Base-by-base conservation (phyloP, 2,329 filamentous ascomycete genomes). In the Talaromyces rugulosus region DNA sequence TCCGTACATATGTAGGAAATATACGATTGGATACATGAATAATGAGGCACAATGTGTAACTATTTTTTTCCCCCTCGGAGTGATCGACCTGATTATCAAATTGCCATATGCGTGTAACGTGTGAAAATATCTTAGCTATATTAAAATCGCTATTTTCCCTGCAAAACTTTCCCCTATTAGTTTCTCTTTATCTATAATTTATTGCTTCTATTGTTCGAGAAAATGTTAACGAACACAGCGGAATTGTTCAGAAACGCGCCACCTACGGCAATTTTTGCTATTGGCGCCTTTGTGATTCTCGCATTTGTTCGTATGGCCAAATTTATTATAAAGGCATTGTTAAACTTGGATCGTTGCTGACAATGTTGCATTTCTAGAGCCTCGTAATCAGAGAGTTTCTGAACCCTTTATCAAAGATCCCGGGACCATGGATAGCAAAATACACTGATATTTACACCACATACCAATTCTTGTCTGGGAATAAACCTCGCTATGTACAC, bases 401-500 rank as follows among this genome's bases (percentile, higher is more conserved):
- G 27, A 59, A 59, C 16, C 47, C 57, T 27, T 40, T 59, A 28
- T 59, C 57, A n/a, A 30, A 23, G 11, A 52, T 52, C 27, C 57
- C 57, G 5, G 57, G 57, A 14, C 57, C 57, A 53, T 42, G 44
- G 47, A 28, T 59, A 36, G 50, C 57, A 34, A 52, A 53, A n/a
- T 59, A 52, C 18, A 59, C 57, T 18, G 30, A 31, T 23, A 18
- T 59, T n/a, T 33, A 52, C 18, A 42, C n/a, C 27, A 59, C 30
- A 30, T 59, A 42, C 47, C 27, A 59, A n/a, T 59, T 59, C 23
- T 28, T 59, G 33, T 36, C 31, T n/a, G 57, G 57, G 5, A 42
- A 34, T 30, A 59, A 51, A 18, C 57, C 57, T 7, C 57, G 47
- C 42, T 67, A 64, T 54, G 65, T 70, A 40, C 63, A 70, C 44